Conservation (phyloP, 768 basidiomycete genomes). For the Podaxis pistillaris region DNA sequence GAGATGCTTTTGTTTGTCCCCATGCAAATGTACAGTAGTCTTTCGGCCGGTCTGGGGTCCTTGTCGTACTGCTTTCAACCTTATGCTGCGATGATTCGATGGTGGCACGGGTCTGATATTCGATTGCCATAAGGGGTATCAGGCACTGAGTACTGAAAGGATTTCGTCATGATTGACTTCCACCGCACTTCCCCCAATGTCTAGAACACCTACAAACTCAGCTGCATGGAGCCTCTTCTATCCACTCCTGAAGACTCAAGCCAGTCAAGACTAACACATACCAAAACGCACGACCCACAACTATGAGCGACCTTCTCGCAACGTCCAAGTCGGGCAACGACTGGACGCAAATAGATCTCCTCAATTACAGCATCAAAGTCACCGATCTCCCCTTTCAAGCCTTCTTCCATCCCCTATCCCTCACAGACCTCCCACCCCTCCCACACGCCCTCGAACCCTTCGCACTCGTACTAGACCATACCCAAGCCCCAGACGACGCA, state of each 20-base stretch:
- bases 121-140: background rate
- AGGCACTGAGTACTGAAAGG: no score
- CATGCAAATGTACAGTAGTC: background rate
- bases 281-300: background rate
- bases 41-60: background rate
- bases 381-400: background rate
- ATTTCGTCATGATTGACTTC: background rate
- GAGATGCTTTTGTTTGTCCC: background rate
- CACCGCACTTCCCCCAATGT: background rate
- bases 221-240: background rate
- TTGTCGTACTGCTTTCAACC: background rate
- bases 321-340: slow-evolving; percentile 7
- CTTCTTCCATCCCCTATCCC: slow-evolving; percentile 4
- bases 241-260: no score
- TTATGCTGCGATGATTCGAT: no score
- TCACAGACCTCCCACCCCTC: background rate
- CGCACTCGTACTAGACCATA: background rate
- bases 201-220: background rate
- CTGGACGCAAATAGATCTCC: slow-evolving; percentile 5
- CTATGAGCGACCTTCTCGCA: background rate
- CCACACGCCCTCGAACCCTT: background rate
- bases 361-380: background rate
- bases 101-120: no score
- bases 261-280: background rate
- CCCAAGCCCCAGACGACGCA: background rate